Percentiles rank a stretch among this genome's conserved stretches.
Evolutionary conservation across 441 rosid genomes (phyloP).

Genomic region (Melastoma candidum): DNA sequence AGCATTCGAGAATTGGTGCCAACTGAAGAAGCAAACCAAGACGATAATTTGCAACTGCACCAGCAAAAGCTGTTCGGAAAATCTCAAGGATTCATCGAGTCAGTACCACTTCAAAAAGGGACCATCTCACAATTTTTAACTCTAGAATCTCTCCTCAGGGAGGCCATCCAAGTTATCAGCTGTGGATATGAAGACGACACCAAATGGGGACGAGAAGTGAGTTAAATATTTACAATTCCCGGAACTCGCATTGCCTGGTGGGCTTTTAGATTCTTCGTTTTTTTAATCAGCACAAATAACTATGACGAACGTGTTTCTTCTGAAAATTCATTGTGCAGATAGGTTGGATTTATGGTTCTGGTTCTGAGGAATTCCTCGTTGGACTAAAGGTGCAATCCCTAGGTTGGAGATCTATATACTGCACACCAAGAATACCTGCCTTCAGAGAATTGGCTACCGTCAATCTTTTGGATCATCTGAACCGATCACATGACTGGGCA

Average conservation of each 20-base stretch:
- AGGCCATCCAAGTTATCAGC: slow-evolving; percentile 19
- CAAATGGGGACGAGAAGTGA: slow-evolving; percentile 18
- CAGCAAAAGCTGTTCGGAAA: slow-evolving; percentile 9
- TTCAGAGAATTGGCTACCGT: slow-evolving; percentile 8
- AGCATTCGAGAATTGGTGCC: background rate
- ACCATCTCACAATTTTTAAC: background rate
- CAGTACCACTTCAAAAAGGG: slow-evolving; percentile 7
- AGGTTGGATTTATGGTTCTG: slow-evolving; percentile 19
- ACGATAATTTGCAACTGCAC: slow-evolving; percentile 4
- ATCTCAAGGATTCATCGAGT: slow-evolving; percentile 13
- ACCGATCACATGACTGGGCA: slow-evolving; percentile 16
- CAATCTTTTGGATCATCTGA: slow-evolving; percentile 12
- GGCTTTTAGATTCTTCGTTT: background rate
- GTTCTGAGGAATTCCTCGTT: slow-evolving; percentile 9
- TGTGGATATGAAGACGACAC: slow-evolving; percentile 19
- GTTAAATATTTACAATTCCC: background rate
- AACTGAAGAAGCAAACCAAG: slow-evolving; percentile 2
- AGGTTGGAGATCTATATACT: slow-evolving; percentile 18
- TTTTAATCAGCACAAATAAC: background rate
- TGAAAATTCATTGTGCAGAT: slow-evolving; percentile 6
- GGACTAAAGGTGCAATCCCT: slow-evolving; percentile 17
- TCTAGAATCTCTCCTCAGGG: slow-evolving; percentile 11
- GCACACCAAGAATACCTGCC: slow-evolving; percentile 13
- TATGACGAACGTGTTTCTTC: background rate
- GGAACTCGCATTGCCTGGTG: background rate